Conservation (phyloP, 257 asterid species). For the Paraleonurus japonicus region DNA sequence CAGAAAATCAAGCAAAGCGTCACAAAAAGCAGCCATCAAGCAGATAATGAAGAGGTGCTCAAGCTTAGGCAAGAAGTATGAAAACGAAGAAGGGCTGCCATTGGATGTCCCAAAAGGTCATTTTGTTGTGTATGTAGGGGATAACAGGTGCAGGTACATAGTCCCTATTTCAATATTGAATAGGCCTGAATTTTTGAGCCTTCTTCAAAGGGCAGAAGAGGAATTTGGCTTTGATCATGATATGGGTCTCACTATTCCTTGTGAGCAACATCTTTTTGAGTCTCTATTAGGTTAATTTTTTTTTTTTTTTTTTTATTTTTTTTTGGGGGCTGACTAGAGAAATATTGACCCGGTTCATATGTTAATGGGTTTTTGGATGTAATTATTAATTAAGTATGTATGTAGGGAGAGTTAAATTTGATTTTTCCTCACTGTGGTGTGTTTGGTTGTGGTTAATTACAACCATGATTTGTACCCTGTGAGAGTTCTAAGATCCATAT, state of each 20-base stretch:
- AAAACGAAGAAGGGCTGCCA: slow-evolving; percentile 42
- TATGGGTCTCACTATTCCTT: slow-evolving; percentile 59
- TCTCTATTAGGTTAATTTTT: slow-evolving; percentile 5
- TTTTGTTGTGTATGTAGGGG: slow-evolving; percentile 60
- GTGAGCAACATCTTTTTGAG: slow-evolving; percentile 45
- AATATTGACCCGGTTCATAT: neutral
- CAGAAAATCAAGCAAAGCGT: slow-evolving; percentile 41
- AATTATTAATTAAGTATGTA: neutral
- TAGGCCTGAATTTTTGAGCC: slow-evolving; percentile 38
- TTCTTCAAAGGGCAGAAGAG: slow-evolving; percentile 52
- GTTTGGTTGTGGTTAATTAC: slow-evolving; percentile 37
- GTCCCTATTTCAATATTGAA: slow-evolving; percentile 46
- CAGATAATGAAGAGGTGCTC: slow-evolving; percentile 56
- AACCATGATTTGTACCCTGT: slow-evolving; percentile 44
- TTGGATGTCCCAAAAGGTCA: slow-evolving; percentile 62
- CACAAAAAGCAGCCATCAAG: slow-evolving; percentile 54
- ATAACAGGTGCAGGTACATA: slow-evolving; percentile 42
- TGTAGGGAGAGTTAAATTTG: slow-evolving; percentile 37
- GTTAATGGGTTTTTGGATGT: neutral
- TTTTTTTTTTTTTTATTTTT: neutral
- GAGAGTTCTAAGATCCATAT: slow-evolving; percentile 28
- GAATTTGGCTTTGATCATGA: slow-evolving; percentile 63
- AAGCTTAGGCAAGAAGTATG: slow-evolving; percentile 39
- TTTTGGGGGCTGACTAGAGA: slow-evolving; percentile 17
- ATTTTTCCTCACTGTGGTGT: slow-evolving; percentile 59